Percentiles rank a stretch among this genome's conserved stretches.
phyloP scores from a whole-genome alignment of 768 basidiomycete species.

The Mycena amicta region DNA sequence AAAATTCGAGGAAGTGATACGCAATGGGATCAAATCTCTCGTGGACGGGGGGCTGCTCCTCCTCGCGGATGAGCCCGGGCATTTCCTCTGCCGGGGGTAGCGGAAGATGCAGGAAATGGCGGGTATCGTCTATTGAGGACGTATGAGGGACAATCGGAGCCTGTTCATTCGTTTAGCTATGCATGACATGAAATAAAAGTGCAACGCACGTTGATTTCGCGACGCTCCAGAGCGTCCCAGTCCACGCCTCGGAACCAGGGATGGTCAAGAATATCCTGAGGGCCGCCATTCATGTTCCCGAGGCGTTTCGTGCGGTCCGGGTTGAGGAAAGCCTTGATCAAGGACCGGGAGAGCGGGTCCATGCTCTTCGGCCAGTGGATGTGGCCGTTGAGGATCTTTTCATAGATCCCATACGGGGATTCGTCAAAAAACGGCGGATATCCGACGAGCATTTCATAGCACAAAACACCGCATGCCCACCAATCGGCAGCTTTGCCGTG shows the following conservation, averaged over 20 bases:
- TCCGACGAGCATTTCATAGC: constrained; percentile 98
- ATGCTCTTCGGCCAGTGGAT: constrained; percentile 91
- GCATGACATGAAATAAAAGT: constrained; percentile 4
- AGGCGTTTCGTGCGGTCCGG: constrained; percentile 90
- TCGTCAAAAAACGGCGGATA: constrained; percentile 99
- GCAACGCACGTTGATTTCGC: constrained; percentile 76
- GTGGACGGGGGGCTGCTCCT: constrained; percentile 57
- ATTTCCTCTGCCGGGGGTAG: constrained; percentile 78
- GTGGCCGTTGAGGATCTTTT: constrained; percentile 89
- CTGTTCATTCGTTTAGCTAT: constrained; percentile 39
- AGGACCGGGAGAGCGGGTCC: constrained; percentile 85
- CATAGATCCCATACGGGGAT: constrained; percentile 97
- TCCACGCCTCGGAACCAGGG: constrained; percentile 96
- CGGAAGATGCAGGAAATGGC: constrained; percentile 82
- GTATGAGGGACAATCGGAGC: constrained; percentile 87
- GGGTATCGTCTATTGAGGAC: constrained; percentile 78
- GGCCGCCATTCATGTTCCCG: constrained; percentile 91
- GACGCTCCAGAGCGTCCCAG: constrained; percentile 84
- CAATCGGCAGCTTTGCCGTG: constrained; percentile 98
- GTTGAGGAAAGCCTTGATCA: constrained; percentile 87
- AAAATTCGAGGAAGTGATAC: constrained; percentile 80
- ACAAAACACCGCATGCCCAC: constrained; percentile 98
- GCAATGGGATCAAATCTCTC: constrained; percentile 68
- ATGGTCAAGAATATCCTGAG: constrained; percentile 88
- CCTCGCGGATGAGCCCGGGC: constrained; percentile 73